Conservation (phyloP, 169 alveolate species). For the Cryptosporidium viatorum region DNA sequence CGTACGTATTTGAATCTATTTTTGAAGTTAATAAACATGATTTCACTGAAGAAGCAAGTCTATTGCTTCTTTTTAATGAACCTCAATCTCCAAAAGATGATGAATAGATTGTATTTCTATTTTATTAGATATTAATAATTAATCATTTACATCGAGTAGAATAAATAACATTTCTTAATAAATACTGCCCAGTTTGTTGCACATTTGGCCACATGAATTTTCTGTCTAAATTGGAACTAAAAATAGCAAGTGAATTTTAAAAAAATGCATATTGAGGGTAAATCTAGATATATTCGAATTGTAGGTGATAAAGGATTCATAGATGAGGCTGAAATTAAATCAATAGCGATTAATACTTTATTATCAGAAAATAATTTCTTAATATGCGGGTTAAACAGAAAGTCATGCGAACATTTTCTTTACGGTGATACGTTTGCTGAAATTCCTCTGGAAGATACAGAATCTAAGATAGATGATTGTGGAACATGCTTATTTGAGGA, state of each 20-base stretch:
- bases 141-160: not conserved
- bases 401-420: conserved; percentile 5
- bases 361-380: conserved; percentile 2
- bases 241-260: conserved; percentile 14
- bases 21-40: conserved; percentile 35
- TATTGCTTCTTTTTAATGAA: conserved; percentile 43
- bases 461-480: not conserved
- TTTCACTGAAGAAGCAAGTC: not conserved
- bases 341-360: conserved; percentile 1
- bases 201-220: conserved; percentile 64
- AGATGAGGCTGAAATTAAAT: not conserved
- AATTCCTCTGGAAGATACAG: not conserved
- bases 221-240: conserved; percentile 28
- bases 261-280: not conserved
- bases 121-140: not conserved
- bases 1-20: conserved; percentile 69
- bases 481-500: conserved; percentile 16
- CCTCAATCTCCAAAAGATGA: conserved; percentile 6
- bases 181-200: not conserved
- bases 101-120: not conserved
- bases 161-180: not conserved
- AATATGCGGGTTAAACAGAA: conserved; percentile 5
- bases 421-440: not conserved
- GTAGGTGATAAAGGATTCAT: conserved; percentile 6
- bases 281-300: conserved; percentile 32